Percentiles rank a stretch among this genome's conserved stretches.
phyloP scores from a whole-genome alignment of 2,329 filamentous ascomycete genomes.

The Xylaria sp. region DNA sequence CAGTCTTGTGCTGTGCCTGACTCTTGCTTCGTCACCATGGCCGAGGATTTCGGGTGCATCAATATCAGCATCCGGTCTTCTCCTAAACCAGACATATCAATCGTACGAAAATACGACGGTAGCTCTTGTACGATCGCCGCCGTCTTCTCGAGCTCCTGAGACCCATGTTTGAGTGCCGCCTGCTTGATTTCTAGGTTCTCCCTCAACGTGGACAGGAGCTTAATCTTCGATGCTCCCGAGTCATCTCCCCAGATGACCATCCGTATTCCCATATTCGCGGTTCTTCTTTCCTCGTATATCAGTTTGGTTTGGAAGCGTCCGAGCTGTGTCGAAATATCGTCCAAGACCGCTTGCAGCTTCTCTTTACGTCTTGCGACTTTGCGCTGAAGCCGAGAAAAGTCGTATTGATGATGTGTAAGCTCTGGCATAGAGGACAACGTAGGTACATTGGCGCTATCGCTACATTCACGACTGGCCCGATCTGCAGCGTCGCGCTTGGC shows the following conservation, averaged over 20 bases:
- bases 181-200: slow-evolving; percentile 18
- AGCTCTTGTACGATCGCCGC: slow-evolving; percentile 8
- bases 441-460: background rate
- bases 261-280: slow-evolving; percentile 17
- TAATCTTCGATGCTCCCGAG: background rate
- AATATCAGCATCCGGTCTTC: background rate
- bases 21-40: background rate
- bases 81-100: slow-evolving; percentile 14
- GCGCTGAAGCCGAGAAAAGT: slow-evolving; percentile 21
- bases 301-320: slow-evolving; percentile 25
- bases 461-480: background rate
- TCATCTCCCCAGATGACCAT: slow-evolving; percentile 19
- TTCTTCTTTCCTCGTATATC: slow-evolving; percentile 15
- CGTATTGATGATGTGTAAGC: slow-evolving; percentile 18
- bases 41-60: background rate
- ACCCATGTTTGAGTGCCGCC: slow-evolving; percentile 11
- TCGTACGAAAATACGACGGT: slow-evolving; percentile 16
- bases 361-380: slow-evolving; percentile 20
- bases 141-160: slow-evolving; percentile 16
- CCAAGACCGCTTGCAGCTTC: slow-evolving; percentile 23
- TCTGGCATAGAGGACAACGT: background rate
- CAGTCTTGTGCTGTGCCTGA: background rate
- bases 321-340: slow-evolving; percentile 15
- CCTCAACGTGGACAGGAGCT: background rate
- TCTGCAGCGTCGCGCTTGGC: background rate